Conservation (phyloP, 106 monocot genomes). For the Alisma plantagoaquatica region DNA sequence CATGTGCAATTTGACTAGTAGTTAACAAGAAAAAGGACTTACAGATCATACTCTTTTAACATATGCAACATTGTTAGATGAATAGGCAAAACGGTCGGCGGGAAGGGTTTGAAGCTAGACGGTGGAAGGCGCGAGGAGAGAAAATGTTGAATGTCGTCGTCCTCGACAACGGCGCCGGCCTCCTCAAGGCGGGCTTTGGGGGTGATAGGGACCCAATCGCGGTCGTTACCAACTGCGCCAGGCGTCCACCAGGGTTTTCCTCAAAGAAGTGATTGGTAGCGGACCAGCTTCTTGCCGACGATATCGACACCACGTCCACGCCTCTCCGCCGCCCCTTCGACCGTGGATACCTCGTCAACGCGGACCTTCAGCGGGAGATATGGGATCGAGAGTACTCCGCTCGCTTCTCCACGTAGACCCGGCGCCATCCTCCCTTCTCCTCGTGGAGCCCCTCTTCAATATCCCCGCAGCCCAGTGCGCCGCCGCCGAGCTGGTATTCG, state of each 20-base stretch:
- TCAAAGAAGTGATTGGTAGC: conserved; percentile 51
- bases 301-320: conserved; percentile 55
- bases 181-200: conserved; percentile 82
- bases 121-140: too few species aligned
- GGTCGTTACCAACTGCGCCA: conserved; percentile 81
- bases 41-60: too few species aligned
- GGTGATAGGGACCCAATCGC: conserved; percentile 63
- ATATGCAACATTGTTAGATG: too few species aligned
- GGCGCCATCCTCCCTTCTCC: conserved; percentile 57
- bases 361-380: conserved; percentile 64
- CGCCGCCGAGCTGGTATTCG: conserved; percentile 86
- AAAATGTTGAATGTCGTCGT: conserved; percentile 51
- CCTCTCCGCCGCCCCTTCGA: conserved; percentile 83
- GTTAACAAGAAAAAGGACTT: too few species aligned
- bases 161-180: conserved; percentile 90
- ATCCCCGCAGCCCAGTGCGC: conserved; percentile 60
- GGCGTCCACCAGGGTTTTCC: conserved; percentile 21
- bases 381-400: conserved; percentile 75
- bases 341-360: conserved; percentile 85
- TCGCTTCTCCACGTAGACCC: conserved; percentile 38
- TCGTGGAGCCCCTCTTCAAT: conserved; percentile 84
- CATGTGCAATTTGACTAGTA: too few species aligned
- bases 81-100: too few species aligned
- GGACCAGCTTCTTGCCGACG: conserved; percentile 59
- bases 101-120: too few species aligned